Evolutionary conservation across 2,329 filamentous ascomycete species (phyloP), one percentile per base, ranked within the genome.

Genomic region (Lachnellula arida): DNA sequence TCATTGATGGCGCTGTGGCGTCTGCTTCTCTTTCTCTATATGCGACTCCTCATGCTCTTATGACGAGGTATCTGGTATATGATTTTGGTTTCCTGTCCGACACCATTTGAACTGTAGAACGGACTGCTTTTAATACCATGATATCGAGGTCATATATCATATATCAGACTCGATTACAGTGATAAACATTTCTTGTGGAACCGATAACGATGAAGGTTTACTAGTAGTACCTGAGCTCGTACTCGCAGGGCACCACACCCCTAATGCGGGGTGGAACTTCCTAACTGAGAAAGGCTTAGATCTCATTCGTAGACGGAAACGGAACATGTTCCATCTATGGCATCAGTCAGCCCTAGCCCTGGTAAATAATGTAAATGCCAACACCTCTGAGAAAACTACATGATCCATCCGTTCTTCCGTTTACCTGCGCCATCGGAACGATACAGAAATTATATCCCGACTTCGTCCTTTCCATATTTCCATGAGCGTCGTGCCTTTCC

Each of bases 1-100:
- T 67, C 57, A 66, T 63, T 59, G 53, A 59, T 56, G 67, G 67
- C 65, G 67, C 65, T 64, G 40, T 64, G 63, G 67, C 64, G 65
- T 67, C 57, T 63, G 53, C 46, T 52, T 64, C 34, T 63, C 54
- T 34, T 61, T 63, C 56, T 63, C 54, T 58, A 61, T 65, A 60
- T 12, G 7, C 12, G 15, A n/a, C 39, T 42, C 15, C 60, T 58
- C 57, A 63, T 60, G 61, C n/a, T 22, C 8, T 25, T 32, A 32
- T 32, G 28, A 32, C 9, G 28, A 32, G 9, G 28, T 32, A 32
- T 8, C 28, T 32, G 28, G 28, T 32, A 11, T 32, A 12, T 32
- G 9, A 32, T 32, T 32, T 12, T 32, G 28, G 28, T 32, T 32
- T 32, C 28, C 28, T 32, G 3, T 32, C 9, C 28, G 28, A 32